Percentiles rank a stretch among this genome's conserved stretches.
Conservation (phyloP, 148 eudicot species). For the Rhododendron griersonianum region DNA sequence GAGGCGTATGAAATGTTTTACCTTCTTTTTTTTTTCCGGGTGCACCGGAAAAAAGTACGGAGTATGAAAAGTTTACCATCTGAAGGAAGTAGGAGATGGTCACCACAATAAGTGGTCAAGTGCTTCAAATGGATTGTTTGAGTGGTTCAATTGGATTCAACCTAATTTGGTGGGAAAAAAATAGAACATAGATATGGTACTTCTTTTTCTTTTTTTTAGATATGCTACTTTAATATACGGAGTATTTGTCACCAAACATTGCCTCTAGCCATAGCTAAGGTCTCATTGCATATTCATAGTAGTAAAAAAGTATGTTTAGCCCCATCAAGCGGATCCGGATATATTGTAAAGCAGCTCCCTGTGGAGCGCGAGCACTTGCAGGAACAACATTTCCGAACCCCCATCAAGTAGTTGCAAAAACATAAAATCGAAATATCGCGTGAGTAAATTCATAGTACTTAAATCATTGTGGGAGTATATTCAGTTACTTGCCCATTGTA, state of each 20-base stretch:
- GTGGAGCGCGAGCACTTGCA: no score
- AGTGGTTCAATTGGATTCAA: not conserved
- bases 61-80: not conserved
- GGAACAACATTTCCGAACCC: no score
- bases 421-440: no score
- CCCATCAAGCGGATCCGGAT: no score
- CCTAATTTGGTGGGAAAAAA: not conserved
- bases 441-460: no score
- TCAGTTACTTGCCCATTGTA: no score
- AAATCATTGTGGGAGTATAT: no score
- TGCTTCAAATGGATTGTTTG: not conserved
- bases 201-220: no score
- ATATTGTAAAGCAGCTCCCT: no score
- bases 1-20: not conserved
- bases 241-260: not conserved
- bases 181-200: not conserved
- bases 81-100: not conserved
- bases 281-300: not conserved
- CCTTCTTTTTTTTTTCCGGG: not conserved
- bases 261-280: not conserved
- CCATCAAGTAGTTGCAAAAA: not conserved
- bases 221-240: no score
- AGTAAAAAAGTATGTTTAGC: not conserved
- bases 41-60: no score
- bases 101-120: not conserved